Conservation (phyloP, 371 early-diverging fungal genomes). For the Rhizopus arrhizus region DNA sequence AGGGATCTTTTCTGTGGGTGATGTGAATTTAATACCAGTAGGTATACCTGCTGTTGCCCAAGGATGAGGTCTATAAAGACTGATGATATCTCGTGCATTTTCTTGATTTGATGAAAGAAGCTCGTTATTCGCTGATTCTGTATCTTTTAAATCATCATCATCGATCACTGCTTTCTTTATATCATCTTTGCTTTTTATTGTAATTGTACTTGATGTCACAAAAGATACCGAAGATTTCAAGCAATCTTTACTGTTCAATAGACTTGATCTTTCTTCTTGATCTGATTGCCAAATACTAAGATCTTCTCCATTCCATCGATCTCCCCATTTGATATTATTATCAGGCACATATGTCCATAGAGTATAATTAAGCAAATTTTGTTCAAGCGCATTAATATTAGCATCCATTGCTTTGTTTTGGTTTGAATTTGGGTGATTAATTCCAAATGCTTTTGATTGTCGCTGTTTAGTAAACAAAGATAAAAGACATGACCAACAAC, state of each 20-base stretch:
- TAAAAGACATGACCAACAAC: slow-evolving; percentile 3
- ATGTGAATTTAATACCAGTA: slow-evolving; percentile 24
- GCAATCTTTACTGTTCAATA: not conserved
- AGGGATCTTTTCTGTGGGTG: slow-evolving; percentile 29
- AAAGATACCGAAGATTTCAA: not conserved
- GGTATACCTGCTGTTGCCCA: slow-evolving; percentile 38
- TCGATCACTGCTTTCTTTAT: slow-evolving; percentile 6
- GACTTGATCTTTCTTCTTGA: not conserved
- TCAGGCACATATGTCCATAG: slow-evolving; percentile 73
- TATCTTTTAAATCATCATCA: not conserved
- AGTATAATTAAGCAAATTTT: slow-evolving; percentile 61
- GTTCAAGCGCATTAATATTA: slow-evolving; percentile 66
- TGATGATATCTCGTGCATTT: slow-evolving; percentile 33
- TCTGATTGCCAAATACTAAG: slow-evolving; percentile 50
- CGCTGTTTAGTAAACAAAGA: slow-evolving; percentile 5
- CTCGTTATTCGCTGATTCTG: not conserved
- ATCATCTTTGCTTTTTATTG: slow-evolving; percentile 9
- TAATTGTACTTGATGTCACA: slow-evolving; percentile 1
- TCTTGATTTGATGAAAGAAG: not conserved
- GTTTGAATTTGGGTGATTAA: slow-evolving; percentile 33
- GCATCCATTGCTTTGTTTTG: slow-evolving; percentile 74
- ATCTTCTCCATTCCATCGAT: slow-evolving; percentile 78
- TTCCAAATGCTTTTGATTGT: not conserved
- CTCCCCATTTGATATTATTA: slow-evolving; percentile 64
- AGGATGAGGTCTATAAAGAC: slow-evolving; percentile 46